Base-by-base conservation (phyloP, 805 yeast species). In the Candida morakotiae region DNA sequence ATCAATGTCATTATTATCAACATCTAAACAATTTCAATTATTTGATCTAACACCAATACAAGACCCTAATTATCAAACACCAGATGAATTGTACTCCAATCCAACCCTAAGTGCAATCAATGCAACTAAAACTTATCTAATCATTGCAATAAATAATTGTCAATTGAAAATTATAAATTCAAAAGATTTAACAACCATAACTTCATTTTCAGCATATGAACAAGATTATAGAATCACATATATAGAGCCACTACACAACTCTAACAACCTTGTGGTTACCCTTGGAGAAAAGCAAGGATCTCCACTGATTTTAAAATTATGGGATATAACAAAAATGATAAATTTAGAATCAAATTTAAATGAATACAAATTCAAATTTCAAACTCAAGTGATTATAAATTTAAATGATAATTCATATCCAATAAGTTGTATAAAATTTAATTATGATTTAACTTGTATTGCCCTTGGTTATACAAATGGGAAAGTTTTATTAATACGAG, bases 401-500 rank as follows among this genome's bases (percentile, higher is more conserved):
- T n/a, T 24, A 9, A 93, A 87, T 2, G 71, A 74, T 31, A 87
- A 89, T 55, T 75, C 87, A 2, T 85, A 69, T 47, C 97, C 97
- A 0, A 64, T 88, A 42, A 79, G 93, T 3, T 72, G 85, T 22
- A 73, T 84, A 43, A 69, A 73, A 11, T 60, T 72, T 34, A 71
- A 79, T 11, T 47, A 57, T 1, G 79, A 75, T 41, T 73, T 81
- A 42, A 71, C 86, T 2, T 75, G 85, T 23, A 56, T 83, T 5
- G 89, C 84, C 0, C 62, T 86, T 31, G 96, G 96, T 0, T 86
- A 79, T 49, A 82, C 89, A 10, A 83, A 88, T 56, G 98, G 98
- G 2, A 71, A 79, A 15, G 87, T 89, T 2, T 65, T 89, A 2
- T 62, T 89, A 5, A 76, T 89, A 0, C 64, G 98, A 44, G 98